Conservation (phyloP, 106 monocot species). For the Chionographis japonica region DNA sequence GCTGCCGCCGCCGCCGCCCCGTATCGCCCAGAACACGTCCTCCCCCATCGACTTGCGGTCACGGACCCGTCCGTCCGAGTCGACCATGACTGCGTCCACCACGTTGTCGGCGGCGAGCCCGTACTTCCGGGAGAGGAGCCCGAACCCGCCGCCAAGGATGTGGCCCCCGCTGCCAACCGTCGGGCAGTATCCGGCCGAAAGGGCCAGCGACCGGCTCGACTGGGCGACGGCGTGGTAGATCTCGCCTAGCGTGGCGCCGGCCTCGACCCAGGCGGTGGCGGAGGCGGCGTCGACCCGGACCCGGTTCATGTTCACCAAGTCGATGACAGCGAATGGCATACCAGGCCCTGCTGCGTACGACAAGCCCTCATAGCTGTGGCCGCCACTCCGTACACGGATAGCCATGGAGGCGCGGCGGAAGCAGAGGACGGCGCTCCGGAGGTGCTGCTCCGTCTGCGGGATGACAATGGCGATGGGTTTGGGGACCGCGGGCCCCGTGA, state of each 20-base stretch:
- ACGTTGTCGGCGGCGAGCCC: constrained; percentile 10
- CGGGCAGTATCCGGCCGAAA: constrained; percentile 29
- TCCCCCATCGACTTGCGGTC: not conserved
- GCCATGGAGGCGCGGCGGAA: constrained; percentile 15
- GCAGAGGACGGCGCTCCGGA: constrained; percentile 29
- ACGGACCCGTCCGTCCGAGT: constrained; percentile 1
- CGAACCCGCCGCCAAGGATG: constrained; percentile 32
- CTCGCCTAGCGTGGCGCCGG: constrained; percentile 59
- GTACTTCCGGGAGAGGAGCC: constrained; percentile 23
- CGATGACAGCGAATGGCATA: constrained; percentile 15
- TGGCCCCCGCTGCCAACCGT: constrained; percentile 32
- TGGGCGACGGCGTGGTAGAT: constrained; percentile 32
- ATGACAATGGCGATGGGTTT: constrained; percentile 28
- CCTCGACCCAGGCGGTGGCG: constrained; percentile 50
- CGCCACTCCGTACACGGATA: constrained; percentile 50
- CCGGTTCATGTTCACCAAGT: constrained; percentile 26
- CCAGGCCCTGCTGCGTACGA: constrained; percentile 14
- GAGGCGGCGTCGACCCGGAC: constrained; percentile 22
- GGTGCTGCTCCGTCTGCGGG: constrained; percentile 16
- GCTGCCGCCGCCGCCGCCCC: constrained; percentile 1
- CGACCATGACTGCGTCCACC: constrained; percentile 3
- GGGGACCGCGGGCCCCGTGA: not conserved
- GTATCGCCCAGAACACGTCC: constrained; percentile 9
- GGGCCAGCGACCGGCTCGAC: constrained; percentile 8
- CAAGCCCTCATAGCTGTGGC: constrained; percentile 54